These are phyloP conservation scores for Yamadazyma jaroonii DNA, from an alignment of 1,139 yeast genomes.

Conservation along the genomic window DNA sequence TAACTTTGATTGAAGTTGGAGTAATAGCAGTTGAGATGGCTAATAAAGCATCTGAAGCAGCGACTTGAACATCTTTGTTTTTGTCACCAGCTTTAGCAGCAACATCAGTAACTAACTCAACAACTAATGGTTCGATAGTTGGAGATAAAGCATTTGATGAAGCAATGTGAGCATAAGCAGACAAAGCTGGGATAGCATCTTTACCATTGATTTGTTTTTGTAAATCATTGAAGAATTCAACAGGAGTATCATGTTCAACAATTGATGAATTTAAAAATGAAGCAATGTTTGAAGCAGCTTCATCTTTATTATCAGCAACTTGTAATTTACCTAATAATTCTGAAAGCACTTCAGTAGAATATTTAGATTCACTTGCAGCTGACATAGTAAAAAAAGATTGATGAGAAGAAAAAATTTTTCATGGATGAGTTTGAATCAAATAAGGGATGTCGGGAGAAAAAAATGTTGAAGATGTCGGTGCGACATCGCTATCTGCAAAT, in stretches of 20 bases:
- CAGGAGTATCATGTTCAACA: constrained; percentile 98
- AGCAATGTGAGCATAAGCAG: constrained; percentile 83
- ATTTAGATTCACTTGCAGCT: constrained; percentile 63
- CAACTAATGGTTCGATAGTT: constrained; percentile 93
- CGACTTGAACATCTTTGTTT: constrained; percentile 67
- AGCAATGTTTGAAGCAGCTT: constrained; percentile 87
- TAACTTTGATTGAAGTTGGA: constrained; percentile 89
- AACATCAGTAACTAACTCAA: constrained; percentile 67
- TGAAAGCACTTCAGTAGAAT: constrained; percentile 79
- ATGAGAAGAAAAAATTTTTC: constrained; percentile 4
- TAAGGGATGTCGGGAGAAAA: not conserved
- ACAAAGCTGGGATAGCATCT: constrained; percentile 78
- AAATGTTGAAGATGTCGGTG: not conserved
- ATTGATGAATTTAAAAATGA: constrained; percentile 94
- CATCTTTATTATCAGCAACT: constrained; percentile 87
- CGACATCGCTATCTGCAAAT: constrained; percentile 2
- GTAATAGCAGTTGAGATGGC: constrained; percentile 80
- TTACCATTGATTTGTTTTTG: constrained; percentile 66
- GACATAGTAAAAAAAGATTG: constrained; percentile 32
- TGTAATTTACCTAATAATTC: constrained; percentile 91
- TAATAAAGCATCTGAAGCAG: constrained; percentile 69
- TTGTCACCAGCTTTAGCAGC: constrained; percentile 88
- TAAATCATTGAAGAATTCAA: constrained; percentile 77
- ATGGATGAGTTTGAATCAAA: constrained; percentile 1
- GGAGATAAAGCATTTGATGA: constrained; percentile 77